phyloP scores from a whole-genome alignment of 306 rosid genomes.

The Sophora flavescens region DNA sequence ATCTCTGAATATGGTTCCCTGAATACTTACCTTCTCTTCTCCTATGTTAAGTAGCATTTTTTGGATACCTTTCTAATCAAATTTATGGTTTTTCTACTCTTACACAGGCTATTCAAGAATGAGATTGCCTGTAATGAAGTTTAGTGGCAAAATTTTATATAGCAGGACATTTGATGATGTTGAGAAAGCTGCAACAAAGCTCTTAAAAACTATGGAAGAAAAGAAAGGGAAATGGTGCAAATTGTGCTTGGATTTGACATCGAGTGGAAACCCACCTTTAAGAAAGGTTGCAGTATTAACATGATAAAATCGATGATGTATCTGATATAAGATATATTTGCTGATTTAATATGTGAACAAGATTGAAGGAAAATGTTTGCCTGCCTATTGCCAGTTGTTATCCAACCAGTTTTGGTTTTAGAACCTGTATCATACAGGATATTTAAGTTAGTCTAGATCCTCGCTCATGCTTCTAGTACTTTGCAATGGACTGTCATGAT shows the following conservation, averaged over 20 bases:
- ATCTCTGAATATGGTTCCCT: slow-evolving; percentile 8
- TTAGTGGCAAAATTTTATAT: slow-evolving; percentile 70
- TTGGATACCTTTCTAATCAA: not conserved
- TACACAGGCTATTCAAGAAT: slow-evolving; percentile 53
- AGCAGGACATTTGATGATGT: slow-evolving; percentile 70
- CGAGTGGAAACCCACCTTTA: slow-evolving; percentile 86
- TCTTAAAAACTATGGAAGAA: slow-evolving; percentile 46
- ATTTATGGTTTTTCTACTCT: slow-evolving; percentile 1
- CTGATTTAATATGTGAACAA: slow-evolving; percentile 8
- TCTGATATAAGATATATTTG: slow-evolving; percentile 14
- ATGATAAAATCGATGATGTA: not conserved
- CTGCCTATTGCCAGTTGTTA: not conserved
- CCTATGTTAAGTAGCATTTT: no score
- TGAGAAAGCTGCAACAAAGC: slow-evolving; percentile 60
- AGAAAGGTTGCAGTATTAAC: slow-evolving; percentile 57
- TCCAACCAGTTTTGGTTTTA: slow-evolving; percentile 16
- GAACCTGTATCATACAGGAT: not conserved
- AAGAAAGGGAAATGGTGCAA: slow-evolving; percentile 54
- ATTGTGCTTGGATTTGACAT: slow-evolving; percentile 72
- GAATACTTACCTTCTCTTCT: not conserved
- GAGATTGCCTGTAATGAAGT: slow-evolving; percentile 71
- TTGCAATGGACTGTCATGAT: not conserved
- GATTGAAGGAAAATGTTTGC: slow-evolving; percentile 15
- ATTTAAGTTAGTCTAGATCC: not conserved
- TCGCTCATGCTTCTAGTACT: slow-evolving; percentile 24